These are phyloP conservation scores for Metschnikowia baotianmanensis DNA, from an alignment of 805 yeast genomes.

Conservation along the genomic window DNA sequence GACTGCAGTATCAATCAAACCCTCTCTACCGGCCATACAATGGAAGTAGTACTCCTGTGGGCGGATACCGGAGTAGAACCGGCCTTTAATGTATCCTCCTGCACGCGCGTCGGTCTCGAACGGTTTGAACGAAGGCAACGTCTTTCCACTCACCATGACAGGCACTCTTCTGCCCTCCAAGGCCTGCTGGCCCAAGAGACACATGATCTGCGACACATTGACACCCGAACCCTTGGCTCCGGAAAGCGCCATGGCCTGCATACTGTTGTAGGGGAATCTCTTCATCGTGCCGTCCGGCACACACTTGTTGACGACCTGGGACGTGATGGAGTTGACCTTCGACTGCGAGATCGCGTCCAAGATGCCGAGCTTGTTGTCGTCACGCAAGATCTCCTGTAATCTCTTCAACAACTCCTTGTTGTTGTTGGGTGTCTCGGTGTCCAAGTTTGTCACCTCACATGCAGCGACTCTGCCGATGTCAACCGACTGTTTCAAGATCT, in stretches of 20 bases:
- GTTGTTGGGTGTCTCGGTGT: constrained; percentile 38
- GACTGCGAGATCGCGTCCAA: constrained; percentile 94
- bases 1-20: constrained; percentile 98
- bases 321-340: constrained; percentile 86
- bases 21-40: constrained; percentile 99
- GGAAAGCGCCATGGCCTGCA: constrained; percentile 98
- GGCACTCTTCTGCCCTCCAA: constrained; percentile 99
- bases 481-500: constrained; percentile 70
- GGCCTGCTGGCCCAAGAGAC: constrained; percentile 98
- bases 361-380: constrained; percentile 86
- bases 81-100: constrained; percentile 96
- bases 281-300: constrained; percentile 97
- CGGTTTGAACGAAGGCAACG: constrained; percentile 94
- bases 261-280: constrained; percentile 89
- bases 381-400: constrained; percentile 91
- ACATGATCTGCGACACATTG: constrained; percentile 98
- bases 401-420: constrained; percentile 83
- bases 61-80: constrained; percentile 95
- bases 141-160: constrained; percentile 97
- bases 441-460: constrained; percentile 86
- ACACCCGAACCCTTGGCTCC: constrained; percentile 99
- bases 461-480: constrained; percentile 93
- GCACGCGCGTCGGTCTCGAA: constrained; percentile 97
- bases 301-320: constrained; percentile 92
- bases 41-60: constrained; percentile 99